Percentiles rank a stretch among this genome's conserved stretches.
These are phyloP conservation scores for Phallus indusiatus DNA, from an alignment of 768 basidiomycete species.

Conservation along the genomic window DNA sequence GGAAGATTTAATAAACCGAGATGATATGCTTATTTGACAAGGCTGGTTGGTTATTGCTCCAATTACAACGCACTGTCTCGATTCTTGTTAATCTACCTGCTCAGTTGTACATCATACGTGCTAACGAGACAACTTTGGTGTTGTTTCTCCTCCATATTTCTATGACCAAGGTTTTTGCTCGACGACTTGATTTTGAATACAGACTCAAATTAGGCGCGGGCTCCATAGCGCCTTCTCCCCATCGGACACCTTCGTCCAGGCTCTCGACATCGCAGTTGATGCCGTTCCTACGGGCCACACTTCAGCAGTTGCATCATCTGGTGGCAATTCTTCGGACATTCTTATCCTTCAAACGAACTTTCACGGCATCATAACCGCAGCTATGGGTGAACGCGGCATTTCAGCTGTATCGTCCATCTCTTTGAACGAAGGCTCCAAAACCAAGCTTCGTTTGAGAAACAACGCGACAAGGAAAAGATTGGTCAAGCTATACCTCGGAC, in stretches of 20 bases:
- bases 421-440: not conserved
- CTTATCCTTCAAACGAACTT: slow-evolving; percentile 1
- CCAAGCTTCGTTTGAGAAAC: not conserved
- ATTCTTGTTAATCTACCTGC: not conserved
- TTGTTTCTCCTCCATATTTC: not conserved
- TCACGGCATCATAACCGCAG: not conserved
- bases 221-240: not conserved
- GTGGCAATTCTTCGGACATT: not conserved
- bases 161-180: not conserved
- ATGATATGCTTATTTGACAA: not conserved
- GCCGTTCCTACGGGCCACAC: not conserved
- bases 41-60: not conserved
- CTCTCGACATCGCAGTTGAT: not conserved
- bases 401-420: not conserved
- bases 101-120: slow-evolving; percentile 7
- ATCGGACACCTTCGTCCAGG: not conserved
- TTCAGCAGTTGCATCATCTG: not conserved
- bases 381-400: not conserved
- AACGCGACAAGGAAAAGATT: not conserved
- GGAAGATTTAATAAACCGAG: not conserved
- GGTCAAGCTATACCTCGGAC: not conserved
- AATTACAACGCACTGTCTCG: not conserved
- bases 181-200: not conserved
- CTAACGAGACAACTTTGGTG: slow-evolving; percentile 5
- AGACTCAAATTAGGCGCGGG: slow-evolving; percentile 6